Conservation (phyloP, 306 rosid genomes). For the Begonia fuchsioides region DNA sequence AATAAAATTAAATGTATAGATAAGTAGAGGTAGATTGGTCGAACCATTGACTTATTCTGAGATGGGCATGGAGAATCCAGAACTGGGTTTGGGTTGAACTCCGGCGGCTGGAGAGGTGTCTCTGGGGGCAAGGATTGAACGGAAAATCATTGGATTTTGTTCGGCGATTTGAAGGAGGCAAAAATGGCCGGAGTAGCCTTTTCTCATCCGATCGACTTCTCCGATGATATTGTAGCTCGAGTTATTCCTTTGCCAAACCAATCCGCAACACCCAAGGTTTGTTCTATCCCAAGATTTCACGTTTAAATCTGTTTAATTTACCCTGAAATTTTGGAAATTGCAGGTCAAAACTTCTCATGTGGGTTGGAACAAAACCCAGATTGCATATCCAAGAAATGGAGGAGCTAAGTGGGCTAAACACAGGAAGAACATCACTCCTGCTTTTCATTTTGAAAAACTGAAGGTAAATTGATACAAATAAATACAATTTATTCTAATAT, state of each 20-base stretch:
- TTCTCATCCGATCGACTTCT: conserved; percentile 19
- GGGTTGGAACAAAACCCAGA: conserved; percentile 1
- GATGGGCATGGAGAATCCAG: conserved; percentile 8
- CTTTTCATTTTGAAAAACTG: conserved; percentile 5
- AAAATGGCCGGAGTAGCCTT: conserved; percentile 5
- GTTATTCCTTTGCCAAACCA: conserved; percentile 2
- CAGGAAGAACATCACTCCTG: conserved; percentile 5
- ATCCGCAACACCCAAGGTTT: conserved; percentile 9
- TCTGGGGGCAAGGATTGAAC: conserved; percentile 18
- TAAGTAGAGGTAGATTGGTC: background rate
- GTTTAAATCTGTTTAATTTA: background rate
- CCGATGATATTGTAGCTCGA: conserved; percentile 9
- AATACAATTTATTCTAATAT: too few relatives aligned
- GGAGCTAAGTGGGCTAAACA: conserved; percentile 6
- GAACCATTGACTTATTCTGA: background rate
- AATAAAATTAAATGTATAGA: background rate
- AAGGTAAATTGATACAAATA: too few relatives aligned
- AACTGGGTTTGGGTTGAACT: conserved; percentile 24
- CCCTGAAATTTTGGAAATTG: too few relatives aligned
- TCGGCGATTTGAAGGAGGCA: conserved; percentile 19
- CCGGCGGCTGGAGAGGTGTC: conserved; percentile 11
- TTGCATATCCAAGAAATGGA: background rate
- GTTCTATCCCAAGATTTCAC: background rate
- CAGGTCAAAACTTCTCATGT: background rate
- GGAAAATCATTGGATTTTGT: conserved; percentile 18